phyloP scores from a whole-genome alignment of 371 early-diverging fungal genomes.

The Apophysomyces elegans region DNA sequence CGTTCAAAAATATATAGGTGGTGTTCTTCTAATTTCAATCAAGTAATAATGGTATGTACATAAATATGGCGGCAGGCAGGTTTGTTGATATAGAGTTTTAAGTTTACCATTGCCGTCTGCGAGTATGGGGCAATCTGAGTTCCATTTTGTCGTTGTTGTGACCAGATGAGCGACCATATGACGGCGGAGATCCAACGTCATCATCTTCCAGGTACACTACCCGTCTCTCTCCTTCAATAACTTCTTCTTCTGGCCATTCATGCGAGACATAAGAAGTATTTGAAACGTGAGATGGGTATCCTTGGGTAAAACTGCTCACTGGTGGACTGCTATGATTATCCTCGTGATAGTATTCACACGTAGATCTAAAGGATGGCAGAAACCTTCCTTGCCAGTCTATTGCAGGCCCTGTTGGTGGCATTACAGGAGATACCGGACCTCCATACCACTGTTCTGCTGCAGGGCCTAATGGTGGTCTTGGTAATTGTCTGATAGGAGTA shows the following conservation, averaged over 20 bases:
- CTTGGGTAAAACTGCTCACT: neutral
- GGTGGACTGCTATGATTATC: neutral
- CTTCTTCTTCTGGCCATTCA: constrained; percentile 7
- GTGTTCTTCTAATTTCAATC: too few species aligned
- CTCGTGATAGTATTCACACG: neutral
- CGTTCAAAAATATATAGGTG: too few species aligned
- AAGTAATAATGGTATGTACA: too few species aligned
- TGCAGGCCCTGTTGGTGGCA: neutral
- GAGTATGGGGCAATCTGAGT: neutral
- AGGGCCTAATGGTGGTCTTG: neutral
- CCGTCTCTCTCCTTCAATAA: constrained; percentile 3
- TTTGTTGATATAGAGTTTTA: neutral
- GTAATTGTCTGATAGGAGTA: neutral
- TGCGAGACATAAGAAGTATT: neutral
- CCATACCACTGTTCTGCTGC: neutral
- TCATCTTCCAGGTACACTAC: constrained; percentile 7
- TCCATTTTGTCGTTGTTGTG: neutral
- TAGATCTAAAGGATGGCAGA: neutral
- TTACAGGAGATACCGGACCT: neutral
- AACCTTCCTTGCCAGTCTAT: neutral
- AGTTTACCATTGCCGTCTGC: neutral
- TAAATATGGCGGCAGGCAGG: too few species aligned
- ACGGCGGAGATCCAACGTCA: neutral
- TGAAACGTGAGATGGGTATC: neutral
- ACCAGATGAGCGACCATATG: neutral